Base-by-base conservation (phyloP, 1,139 yeast species). In the Kodamaea sp. region DNA sequence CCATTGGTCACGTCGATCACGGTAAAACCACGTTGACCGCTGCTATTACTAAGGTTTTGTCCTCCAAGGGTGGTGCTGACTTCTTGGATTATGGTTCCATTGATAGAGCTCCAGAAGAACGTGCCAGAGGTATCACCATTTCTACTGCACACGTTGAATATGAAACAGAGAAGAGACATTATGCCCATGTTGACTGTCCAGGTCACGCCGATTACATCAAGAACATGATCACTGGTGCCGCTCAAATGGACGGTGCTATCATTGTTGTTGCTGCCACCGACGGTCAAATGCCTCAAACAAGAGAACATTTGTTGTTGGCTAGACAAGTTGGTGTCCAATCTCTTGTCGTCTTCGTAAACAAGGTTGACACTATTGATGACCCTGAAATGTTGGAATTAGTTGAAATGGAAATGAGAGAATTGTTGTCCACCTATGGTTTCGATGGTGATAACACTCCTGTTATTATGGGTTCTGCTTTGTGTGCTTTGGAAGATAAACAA, bases 361-460 rank as follows among this genome's bases (percentile, higher is more conserved):
- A 92, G 78, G 94, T 92, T 55, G 98, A 92, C 67, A 86, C 96
- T 53, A 81, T 92, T 62, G 97, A 92, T 64, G 99, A 92, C 67
- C 95, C 95, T 52, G 99, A 92, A 77, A 94, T 92, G 97, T 79
- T 92, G 69, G 99, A 94, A 75, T 84, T 94, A 58, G 99, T 94
- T 55, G 98, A 92, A 75, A 92, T 92, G 99, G 99, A 92, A 79
- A 94, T 92, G 97, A 87, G 99, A 75, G 98, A 92, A 65, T 77
- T 92, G 54, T 78, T 92, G 64, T 62, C 81, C 54, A 77, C 86
- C 51, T 92, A 90, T 67, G 97, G 97, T 46, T 92, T 89, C 57
- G 97, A 94, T 62, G 98, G 98, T 72, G 99, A 92, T 61, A 84
- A 90, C 71, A 84, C 96, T 48, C 98, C 99, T 46, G 97, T 92